Evolutionary conservation across 2,329 filamentous ascomycete genomes (phyloP).

Genomic region (Scedosporium dehoogii): DNA sequence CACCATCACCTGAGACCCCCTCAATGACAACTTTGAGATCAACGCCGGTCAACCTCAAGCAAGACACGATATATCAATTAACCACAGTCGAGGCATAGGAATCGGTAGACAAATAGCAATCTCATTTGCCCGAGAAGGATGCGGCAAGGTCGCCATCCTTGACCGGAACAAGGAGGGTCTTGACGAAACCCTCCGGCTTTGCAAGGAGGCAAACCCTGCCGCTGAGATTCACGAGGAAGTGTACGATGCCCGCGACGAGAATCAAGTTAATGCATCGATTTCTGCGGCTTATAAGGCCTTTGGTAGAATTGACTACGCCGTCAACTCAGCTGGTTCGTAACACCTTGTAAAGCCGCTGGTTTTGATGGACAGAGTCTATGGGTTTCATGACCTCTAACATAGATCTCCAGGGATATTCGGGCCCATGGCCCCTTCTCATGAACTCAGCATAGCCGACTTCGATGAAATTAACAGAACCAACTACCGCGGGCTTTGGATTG

Average conservation of each 20-base stretch:
- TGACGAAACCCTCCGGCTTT: slow-evolving; percentile 20
- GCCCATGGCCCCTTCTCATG: slow-evolving; percentile 24
- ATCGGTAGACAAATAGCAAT: slow-evolving; percentile 31
- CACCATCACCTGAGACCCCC: neutral
- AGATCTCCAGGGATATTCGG: slow-evolving; percentile 23
- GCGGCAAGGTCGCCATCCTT: slow-evolving; percentile 28
- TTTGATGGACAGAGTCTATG: neutral
- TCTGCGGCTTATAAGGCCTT: slow-evolving; percentile 21
- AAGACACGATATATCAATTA: neutral
- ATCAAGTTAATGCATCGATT: slow-evolving; percentile 23
- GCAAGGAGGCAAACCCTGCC: slow-evolving; percentile 17
- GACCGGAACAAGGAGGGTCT: slow-evolving; percentile 24
- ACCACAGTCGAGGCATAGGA: slow-evolving; percentile 16
- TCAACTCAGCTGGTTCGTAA: slow-evolving; percentile 30
- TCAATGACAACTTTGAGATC: no score
- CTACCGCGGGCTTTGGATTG: slow-evolving; percentile 34
- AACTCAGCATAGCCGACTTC: slow-evolving; percentile 25
- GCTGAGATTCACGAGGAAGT: slow-evolving; percentile 16
- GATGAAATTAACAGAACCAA: slow-evolving; percentile 31
- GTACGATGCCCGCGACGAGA: slow-evolving; percentile 25
- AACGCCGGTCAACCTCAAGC: neutral
- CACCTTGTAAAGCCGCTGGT: neutral
- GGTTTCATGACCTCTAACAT: neutral
- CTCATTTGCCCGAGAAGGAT: slow-evolving; percentile 34
- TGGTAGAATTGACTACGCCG: slow-evolving; percentile 33